Evolutionary conservation across 805 yeast genomes (phyloP).

Genomic region (Zygoascus ofunaensis): DNA sequence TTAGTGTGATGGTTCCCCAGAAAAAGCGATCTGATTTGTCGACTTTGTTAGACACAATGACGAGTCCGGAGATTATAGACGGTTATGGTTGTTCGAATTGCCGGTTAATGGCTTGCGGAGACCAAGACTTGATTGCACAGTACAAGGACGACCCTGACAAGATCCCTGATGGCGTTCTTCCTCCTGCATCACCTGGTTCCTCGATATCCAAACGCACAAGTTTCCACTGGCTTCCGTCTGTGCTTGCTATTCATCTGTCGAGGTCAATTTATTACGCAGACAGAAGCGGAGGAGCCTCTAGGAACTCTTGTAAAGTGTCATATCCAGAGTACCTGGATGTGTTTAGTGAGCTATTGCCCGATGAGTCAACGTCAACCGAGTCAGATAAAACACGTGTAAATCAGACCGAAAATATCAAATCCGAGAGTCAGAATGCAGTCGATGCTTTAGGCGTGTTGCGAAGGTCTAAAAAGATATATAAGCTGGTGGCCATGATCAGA

Average conservation of each 20-base stretch:
- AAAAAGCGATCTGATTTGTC: constrained; percentile 38
- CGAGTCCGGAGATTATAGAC: constrained; percentile 62
- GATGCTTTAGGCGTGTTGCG: constrained; percentile 11
- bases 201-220: constrained; percentile 53
- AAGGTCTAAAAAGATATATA: constrained; percentile 39
- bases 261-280: constrained; percentile 51
- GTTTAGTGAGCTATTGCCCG: constrained; percentile 19
- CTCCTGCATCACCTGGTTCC: constrained; percentile 32
- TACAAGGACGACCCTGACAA: constrained; percentile 42
- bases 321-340: constrained; percentile 9
- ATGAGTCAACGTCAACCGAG: neutral
- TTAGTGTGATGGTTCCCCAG: constrained; percentile 70
- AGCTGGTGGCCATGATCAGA: constrained; percentile 61
- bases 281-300: constrained; percentile 48
- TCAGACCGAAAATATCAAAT: too few species aligned
- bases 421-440: neutral
- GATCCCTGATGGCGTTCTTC: constrained; percentile 36
- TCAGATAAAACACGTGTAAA: too few species aligned
- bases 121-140: constrained; percentile 28
- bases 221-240: constrained; percentile 56
- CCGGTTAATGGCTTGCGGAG: constrained; percentile 31
- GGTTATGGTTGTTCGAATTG: constrained; percentile 71
- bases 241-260: constrained; percentile 74
- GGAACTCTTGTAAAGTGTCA: constrained; percentile 66
- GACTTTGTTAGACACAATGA: constrained; percentile 46